phyloP scores from a whole-genome alignment of 768 basidiomycete genomes.

The Strobilomyces confusus region DNA sequence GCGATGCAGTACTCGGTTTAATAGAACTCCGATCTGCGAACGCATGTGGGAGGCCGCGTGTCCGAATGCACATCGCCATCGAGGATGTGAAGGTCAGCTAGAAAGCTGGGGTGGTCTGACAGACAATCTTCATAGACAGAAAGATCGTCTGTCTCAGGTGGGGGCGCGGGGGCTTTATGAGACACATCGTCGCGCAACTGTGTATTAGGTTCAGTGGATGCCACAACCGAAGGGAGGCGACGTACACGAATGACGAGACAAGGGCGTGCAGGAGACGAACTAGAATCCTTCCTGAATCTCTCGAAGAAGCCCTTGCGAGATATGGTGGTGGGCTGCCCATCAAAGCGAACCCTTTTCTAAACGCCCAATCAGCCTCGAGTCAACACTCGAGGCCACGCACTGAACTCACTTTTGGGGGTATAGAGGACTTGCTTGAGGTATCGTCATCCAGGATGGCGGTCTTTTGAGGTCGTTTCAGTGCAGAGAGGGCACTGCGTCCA shows the following conservation, averaged over 20 bases:
- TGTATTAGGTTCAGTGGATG: constrained; percentile 1
- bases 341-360: constrained; percentile 26
- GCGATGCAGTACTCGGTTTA: constrained; percentile 27
- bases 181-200: constrained; percentile 12
- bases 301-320: constrained; percentile 18
- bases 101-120: constrained; percentile 16
- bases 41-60: constrained; percentile 2
- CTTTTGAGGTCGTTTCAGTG: constrained; percentile 10
- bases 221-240: neutral
- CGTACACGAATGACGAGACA: constrained; percentile 28
- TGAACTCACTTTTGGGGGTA: constrained; percentile 17
- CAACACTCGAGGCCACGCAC: neutral
- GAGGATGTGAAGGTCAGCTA: constrained; percentile 17
- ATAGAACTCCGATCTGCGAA: constrained; percentile 25
- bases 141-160: constrained; percentile 9
- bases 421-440: constrained; percentile 7
- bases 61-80: constrained; percentile 10
- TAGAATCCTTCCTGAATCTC: constrained; percentile 8
- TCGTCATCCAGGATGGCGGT: constrained; percentile 1
- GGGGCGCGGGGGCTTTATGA: neutral
- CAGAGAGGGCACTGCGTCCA: constrained; percentile 1
- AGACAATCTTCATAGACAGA: constrained; percentile 31
- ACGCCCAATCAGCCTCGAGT: constrained; percentile 1
- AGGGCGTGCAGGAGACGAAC: constrained; percentile 21
- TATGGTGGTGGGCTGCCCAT: constrained; percentile 25